Percentiles rank a stretch among this genome's conserved stretches.
Evolutionary conservation across 164 flowering plant genomes (phyloP).

Genomic region (Santalum album): DNA sequence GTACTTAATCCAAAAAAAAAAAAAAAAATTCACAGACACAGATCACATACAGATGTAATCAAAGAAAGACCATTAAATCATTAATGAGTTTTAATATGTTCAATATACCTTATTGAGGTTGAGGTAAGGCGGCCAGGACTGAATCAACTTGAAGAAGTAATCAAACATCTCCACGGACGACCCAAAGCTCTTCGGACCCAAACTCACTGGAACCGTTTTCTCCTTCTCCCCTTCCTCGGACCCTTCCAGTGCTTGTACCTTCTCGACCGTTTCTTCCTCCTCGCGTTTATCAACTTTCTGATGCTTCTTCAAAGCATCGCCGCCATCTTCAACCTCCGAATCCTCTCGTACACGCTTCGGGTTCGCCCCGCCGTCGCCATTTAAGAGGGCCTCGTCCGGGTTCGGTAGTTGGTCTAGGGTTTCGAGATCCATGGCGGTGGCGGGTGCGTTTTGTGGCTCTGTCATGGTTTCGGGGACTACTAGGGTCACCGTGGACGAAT

Average conservation of each 20-base stretch:
- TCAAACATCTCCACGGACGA: conserved; percentile 73
- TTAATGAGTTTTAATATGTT: too few species aligned
- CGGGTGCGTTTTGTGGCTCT: too few species aligned
- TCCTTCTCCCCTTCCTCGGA: conserved; percentile 12
- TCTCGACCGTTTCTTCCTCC: conserved; percentile 35
- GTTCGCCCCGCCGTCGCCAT: conserved; percentile 9
- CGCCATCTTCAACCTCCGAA: conserved; percentile 11
- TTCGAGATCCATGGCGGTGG: conserved; percentile 35
- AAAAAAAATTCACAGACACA: too few species aligned
- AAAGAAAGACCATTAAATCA: too few species aligned
- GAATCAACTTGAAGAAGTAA: conserved; percentile 70
- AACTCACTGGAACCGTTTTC: conserved; percentile 23
- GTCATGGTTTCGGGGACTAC: too few species aligned
- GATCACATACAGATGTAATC: too few species aligned
- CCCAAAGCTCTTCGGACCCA: conserved; percentile 63
- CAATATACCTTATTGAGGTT: conserved; percentile 64
- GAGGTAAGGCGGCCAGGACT: conserved; percentile 66
- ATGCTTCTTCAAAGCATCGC: conserved; percentile 31
- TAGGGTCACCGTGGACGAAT: too few species aligned
- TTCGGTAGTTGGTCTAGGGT: too few species aligned
- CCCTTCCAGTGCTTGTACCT: conserved; percentile 7
- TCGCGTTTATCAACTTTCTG: too few species aligned
- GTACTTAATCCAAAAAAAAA: too few species aligned
- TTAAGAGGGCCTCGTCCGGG: not conserved
- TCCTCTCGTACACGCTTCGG: conserved; percentile 40